Evolutionary conservation across 352 stramenopile genomes (phyloP).

Genomic region (Phytopythium vexans): DNA sequence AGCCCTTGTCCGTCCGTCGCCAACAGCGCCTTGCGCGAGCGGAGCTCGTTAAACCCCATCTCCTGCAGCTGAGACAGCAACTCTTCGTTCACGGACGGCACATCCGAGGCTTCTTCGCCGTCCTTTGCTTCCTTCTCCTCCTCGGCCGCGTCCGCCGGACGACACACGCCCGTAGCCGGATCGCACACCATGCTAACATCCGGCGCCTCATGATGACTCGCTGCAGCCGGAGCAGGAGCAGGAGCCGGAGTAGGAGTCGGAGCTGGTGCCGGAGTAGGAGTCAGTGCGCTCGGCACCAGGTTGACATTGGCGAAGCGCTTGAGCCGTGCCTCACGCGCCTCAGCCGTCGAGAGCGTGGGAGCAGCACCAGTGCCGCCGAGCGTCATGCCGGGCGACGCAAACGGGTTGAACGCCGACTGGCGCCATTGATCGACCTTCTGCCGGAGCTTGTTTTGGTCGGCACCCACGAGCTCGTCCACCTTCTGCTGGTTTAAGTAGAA

Average conservation of each 20-base stretch:
- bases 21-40: constrained; percentile 77
- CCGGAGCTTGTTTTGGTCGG: constrained; percentile 77
- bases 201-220: constrained; percentile 2
- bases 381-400: constrained; percentile 69
- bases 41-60: constrained; percentile 86
- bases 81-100: constrained; percentile 63
- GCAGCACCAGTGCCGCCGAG: constrained; percentile 25
- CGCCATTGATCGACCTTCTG: constrained; percentile 88
- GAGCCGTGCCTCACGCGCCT: constrained; percentile 77
- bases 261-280: constrained; percentile 12
- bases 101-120: constrained; percentile 21
- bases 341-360: constrained; percentile 30
- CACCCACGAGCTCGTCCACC: constrained; percentile 86
- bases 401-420: constrained; percentile 84
- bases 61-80: constrained; percentile 69
- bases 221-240: constrained; percentile 10
- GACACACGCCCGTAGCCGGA: constrained; percentile 52
- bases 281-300: constrained; percentile 32
- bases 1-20: constrained; percentile 71
- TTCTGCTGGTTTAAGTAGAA: constrained; percentile 89
- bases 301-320: constrained; percentile 70
- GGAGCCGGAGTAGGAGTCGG: constrained; percentile 9
- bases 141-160: constrained; percentile 14
- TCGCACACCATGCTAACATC: constrained; percentile 69
- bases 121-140: constrained; percentile 29